Evolutionary conservation across 768 basidiomycete species (phyloP), one percentile per base, ranked within the genome.

Genomic region (Amanita pseudoporphyria): DNA sequence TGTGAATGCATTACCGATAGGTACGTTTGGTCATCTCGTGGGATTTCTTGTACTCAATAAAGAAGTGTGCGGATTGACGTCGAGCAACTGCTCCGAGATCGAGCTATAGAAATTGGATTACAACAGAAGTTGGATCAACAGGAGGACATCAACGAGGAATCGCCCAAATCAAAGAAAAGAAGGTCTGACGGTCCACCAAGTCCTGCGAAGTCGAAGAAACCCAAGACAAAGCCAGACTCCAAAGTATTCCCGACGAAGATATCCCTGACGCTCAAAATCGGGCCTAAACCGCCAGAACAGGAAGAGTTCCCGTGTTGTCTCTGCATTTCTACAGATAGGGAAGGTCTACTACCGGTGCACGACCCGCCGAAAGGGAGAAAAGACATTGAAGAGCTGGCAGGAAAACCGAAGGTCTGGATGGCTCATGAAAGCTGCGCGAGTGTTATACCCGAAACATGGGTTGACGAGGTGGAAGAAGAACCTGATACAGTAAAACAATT

Each of bases 11-110:
- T 87, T n/a, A 61, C 69, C 45, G 81, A 82, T 60, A 90, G 87
- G 87, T 84, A 56, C 18, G 64, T 40, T 38, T 35, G 2, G 48
- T 16, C 33, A 49, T 32, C 37, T 10, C 43, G 10, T 38, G 49
- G 36, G 44, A 32, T 13, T 35, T 44, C 47, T 42, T 33, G 36
- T 47, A 6, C 47, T 31, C 31, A 54, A 18, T 32, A 10, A 32
- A 30, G 4, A 52, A 98, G 94, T 59, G 95, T 98, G 24, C 81
- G 84, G 22, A 97, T 98, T 56, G 87, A 98, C 51, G 88, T 98
- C 18, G 90, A 95, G 59, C 82, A 86, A 55, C 76, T 96, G 38
- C 67, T 98, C 16, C 70, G 60, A 2, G 83, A 89, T 53, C 73
- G 83, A 3, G 81, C 77, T 22, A 68, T 68, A 6, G 83, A 82